Evolutionary conservation across 2,329 filamentous ascomycete species (phyloP), one percentile per base, ranked within the genome.

Genomic region (Chaetothyriales sp.): DNA sequence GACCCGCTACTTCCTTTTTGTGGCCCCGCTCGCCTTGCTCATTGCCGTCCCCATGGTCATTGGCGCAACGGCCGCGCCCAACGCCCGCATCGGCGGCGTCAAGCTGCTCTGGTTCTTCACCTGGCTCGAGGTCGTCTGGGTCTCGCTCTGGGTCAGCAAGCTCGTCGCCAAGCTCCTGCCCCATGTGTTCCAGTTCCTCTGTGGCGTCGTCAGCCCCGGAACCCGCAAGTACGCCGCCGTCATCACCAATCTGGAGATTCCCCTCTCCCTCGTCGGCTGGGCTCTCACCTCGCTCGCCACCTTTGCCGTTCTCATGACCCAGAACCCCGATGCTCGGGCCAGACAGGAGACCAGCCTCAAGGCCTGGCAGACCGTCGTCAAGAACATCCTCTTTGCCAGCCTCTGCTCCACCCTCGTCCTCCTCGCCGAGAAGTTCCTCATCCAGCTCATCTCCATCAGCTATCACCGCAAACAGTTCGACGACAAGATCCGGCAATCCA

Each of bases 401-500:
- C 66, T 82, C 4, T 70, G 81, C 44, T 77, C 74, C 53, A 71
- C 76, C 19, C 62, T 81, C 51, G 74, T 83, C 48, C 74, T 78
- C 47, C 67, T 82, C 5, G 72, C 64, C 0, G 79, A 83, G 62
- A 81, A 81, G 62, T 60, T 77, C 40, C 66, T 82, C 51, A 76
- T 83, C 44, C 80, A 82, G 64, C 70, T 83, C 58, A 82, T 83
- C 63, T 81, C 77, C 44, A 81, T 83, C 69, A 81, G 78, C 66
- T 83, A 83, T 62, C 80, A 83, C 64, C 75, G 78, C 51, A 82
- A 82, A 66, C 80, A 82, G 56, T 83, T 83, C 63, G 77, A 81
- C 54, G 59, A 73, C 25, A 76, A 76, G 63, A 97, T 98, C 73
- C 86, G 87, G 67, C 83, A 88, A 44, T 95, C 89, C 20, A 97